Base-by-base conservation (phyloP, 2,329 filamentous ascomycete genomes). In the Clonostachys rhizophaga region DNA sequence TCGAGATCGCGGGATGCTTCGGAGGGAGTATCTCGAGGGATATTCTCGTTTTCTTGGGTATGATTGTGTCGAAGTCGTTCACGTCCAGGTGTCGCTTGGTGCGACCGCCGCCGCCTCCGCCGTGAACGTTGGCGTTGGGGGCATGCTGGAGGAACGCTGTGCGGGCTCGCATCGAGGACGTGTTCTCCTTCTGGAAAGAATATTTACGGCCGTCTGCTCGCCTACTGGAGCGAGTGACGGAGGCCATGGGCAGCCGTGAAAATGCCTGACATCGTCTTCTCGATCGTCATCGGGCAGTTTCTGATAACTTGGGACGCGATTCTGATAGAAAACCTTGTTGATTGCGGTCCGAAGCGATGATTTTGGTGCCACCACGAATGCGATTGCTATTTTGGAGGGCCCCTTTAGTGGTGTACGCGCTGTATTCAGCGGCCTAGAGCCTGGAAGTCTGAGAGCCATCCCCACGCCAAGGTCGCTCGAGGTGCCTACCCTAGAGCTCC, bases 41-140 rank as follows among this genome's bases (percentile, higher is more conserved):
- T 54, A 81, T 74, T 50, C 72, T 68, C 46, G 72, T 62, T 60
- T 68, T 75, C 64, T 82, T 83, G 47, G 66, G 58, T 47, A 69
- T 67, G 42, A 70, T 55, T 43, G 64, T 60, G 52, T 75, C 71
- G 55, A 69, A 64, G 47, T 78, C 72, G 43, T 63, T 51, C 45
- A 62, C 53, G 44, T 78, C 73, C 55, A 76, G 68, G 43, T 63
- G 65, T 52, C 76, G 71, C 64, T 80, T 80, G 58, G 65, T 71
- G 55, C 69, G 69, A 55, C 65, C 66, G 52, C 64, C 58, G 10
- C 40, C 24, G 24, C 20, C 43, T 17, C 13, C 43, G 18, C 14
- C 43, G n/a, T 35, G 33, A 18, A 14, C 34, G 5, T 35, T 35
- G 35, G n/a, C 42, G 35, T 17, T 43, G 17, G 52, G 47, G 13